Evolutionary conservation across 352 stramenopile species (phyloP), one percentile per base, ranked within the genome.

Genomic region (Phytophthora sp.): DNA sequence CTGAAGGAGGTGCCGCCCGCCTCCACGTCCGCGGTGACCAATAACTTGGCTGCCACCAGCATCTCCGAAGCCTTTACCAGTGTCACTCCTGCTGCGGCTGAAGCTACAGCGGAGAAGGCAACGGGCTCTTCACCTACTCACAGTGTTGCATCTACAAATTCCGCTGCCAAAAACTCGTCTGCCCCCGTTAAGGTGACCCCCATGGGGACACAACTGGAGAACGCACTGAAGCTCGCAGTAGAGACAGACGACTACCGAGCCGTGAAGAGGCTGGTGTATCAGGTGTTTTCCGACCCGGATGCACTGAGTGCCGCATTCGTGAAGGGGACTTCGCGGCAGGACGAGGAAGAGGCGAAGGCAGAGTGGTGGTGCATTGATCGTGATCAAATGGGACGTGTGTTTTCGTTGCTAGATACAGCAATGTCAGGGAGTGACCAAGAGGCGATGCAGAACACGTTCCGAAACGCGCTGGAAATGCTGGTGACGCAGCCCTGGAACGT

Each of bases 401-500:
- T 80, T 55, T 57, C 70, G 18, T 28, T 86, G 15, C 61, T 91
- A 12, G 56, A 78, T 44, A 28, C 60, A 28, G 79, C 71, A 2
- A 71, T 88, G 56, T 41, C 34, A 5, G 55, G 56, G 3, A 57
- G 23, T 10, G 77, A 89, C 43, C 71, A 75, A 5, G 71, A 62
- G 7, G 82, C 79, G 24, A 56, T 91, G 31, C 79, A 88, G 39
- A 93, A 91, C 45, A 93, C 82, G 24, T 84, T 89, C 56, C 63
- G 73, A 1, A 93, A 93, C 44, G 84, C 82, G 13, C 66, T 93
- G 18, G 77, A 87, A 41, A 85, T 68, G 38, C 53, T 91, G 39
- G 82, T 91, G 28, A 88, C 62, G 11, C 82, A 91, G 62, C 78
- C 84, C 11, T 93, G 84, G 84, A 89, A 91, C 43, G 61, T 87